phyloP scores from a whole-genome alignment of 495 filamentous ascomycete species.

The Hypoxylon perforatum region DNA sequence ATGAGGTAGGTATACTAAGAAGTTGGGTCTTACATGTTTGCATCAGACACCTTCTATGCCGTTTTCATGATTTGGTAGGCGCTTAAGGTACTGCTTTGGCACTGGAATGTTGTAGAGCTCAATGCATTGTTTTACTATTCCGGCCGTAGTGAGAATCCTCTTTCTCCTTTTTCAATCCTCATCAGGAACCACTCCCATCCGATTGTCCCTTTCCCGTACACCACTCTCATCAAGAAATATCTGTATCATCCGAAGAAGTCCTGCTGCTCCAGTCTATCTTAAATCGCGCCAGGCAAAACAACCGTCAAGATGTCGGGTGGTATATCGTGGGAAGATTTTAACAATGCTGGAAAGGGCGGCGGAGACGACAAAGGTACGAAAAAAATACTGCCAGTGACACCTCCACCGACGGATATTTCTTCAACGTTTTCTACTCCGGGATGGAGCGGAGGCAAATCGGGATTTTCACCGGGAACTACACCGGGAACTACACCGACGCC shows the following conservation, averaged over 20 bases:
- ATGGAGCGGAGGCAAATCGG: no score
- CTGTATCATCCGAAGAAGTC: slow-evolving; percentile 2
- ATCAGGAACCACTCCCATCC: slow-evolving; percentile 38
- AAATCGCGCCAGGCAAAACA: slow-evolving; percentile 12
- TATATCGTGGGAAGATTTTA: no score
- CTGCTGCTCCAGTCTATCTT: background rate
- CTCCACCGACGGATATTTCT: no score
- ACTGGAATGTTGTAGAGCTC: slow-evolving; percentile 33
- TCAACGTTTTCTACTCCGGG: no score
- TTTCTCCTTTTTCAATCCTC: slow-evolving; percentile 38
- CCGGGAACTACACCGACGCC: no score
- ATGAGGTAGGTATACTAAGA: background rate
- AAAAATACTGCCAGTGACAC: no score
- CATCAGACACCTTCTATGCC: slow-evolving; percentile 6
- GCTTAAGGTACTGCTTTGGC: slow-evolving; percentile 1
- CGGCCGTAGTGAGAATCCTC: slow-evolving; percentile 15
- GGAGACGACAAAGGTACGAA: no score
- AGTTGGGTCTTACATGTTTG: slow-evolving; percentile 3
- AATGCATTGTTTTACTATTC: slow-evolving; percentile 36
- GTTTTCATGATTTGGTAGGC: slow-evolving; percentile 35
- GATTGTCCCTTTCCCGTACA: background rate
- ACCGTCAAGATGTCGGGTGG: slow-evolving; percentile 30
- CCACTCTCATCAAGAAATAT: slow-evolving; percentile 11
- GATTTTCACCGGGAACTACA: no score
- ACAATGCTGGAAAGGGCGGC: no score